Percentiles rank a stretch among this genome's conserved stretches.
These are phyloP conservation scores for Microsporum ferrugineum DNA, from an alignment of 2,329 filamentous ascomycete genomes.

Conservation along the genomic window DNA sequence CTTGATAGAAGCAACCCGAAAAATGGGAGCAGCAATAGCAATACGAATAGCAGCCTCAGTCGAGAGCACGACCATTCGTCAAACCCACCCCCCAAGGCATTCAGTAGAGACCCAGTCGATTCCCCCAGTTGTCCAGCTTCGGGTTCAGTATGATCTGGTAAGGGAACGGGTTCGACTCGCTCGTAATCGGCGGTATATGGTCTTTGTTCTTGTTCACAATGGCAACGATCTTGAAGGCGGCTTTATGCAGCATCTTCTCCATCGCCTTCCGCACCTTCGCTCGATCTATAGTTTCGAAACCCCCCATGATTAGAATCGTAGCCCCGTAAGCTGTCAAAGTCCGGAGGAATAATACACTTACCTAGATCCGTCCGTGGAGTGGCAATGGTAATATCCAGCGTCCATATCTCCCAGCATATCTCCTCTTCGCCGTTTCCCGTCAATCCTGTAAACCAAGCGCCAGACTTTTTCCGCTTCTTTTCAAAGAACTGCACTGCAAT, in stretches of 20 bases:
- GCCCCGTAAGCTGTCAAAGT: background rate
- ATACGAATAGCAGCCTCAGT: background rate
- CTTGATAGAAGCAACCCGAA: slow-evolving; percentile 1
- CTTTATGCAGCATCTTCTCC: slow-evolving; percentile 77
- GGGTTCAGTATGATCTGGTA: slow-evolving; percentile 87
- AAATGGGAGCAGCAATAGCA: background rate
- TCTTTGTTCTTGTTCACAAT: slow-evolving; percentile 83
- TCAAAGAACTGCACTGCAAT: slow-evolving; percentile 90
- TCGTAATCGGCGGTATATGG: slow-evolving; percentile 92
- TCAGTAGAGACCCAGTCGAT: slow-evolving; percentile 65
- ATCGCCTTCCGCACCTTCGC: slow-evolving; percentile 82
- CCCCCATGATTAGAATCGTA: background rate
- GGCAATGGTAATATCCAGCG: slow-evolving; percentile 81
- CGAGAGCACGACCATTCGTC: background rate
- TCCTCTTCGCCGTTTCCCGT: slow-evolving; percentile 63
- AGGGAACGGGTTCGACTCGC: slow-evolving; percentile 83
- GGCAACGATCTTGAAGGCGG: slow-evolving; percentile 78
- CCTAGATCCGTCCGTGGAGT: slow-evolving; percentile 80
- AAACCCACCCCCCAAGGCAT: background rate
- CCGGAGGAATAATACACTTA: slow-evolving; percentile 35
- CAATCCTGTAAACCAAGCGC: slow-evolving; percentile 50
- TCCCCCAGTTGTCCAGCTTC: slow-evolving; percentile 66
- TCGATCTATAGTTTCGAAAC: slow-evolving; percentile 47
- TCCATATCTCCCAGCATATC: slow-evolving; percentile 95
- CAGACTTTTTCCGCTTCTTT: slow-evolving; percentile 71